Conservation (phyloP, 139 green algal species). For the Desmodesmus armatus region DNA sequence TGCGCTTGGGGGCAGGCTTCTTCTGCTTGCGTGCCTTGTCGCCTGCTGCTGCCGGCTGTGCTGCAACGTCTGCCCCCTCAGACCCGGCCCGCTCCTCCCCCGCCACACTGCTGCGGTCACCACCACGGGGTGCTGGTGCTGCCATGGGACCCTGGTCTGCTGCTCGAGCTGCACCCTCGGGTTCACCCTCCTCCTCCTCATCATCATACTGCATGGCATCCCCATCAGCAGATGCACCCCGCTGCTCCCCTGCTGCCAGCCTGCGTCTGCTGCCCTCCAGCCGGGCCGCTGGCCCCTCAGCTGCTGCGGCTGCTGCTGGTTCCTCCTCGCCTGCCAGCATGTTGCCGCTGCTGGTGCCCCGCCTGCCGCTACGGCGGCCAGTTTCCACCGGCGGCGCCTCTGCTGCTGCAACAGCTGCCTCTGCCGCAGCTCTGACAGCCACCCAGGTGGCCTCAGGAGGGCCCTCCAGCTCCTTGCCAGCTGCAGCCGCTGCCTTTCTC, state of each 20-base stretch:
- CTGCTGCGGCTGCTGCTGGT: background rate
- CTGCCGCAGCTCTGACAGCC: conserved; percentile 1
- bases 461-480: background rate
- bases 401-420: background rate
- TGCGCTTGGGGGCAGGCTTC: too few relatives aligned
- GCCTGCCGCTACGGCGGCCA: background rate
- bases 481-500: conserved; percentile 19
- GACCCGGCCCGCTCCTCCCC: background rate
- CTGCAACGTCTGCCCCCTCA: background rate
- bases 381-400: background rate
- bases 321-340: background rate
- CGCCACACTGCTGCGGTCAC: too few relatives aligned
- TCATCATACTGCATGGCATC: background rate
- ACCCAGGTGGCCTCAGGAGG: too few relatives aligned
- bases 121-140: too few relatives aligned
- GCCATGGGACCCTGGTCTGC: conserved; percentile 11
- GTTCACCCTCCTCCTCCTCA: background rate
- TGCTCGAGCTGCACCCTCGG: background rate
- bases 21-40: too few relatives aligned
- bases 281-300: background rate
- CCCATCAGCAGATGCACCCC: background rate
- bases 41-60: too few relatives aligned
- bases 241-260: background rate
- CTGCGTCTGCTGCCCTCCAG: background rate
- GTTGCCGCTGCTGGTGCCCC: conserved; percentile 20